A percentile compares a stretch with the other conserved stretches of the same genome.
Conservation (phyloP, 169 alveolate species). For the Babesia bigemina region DNA sequence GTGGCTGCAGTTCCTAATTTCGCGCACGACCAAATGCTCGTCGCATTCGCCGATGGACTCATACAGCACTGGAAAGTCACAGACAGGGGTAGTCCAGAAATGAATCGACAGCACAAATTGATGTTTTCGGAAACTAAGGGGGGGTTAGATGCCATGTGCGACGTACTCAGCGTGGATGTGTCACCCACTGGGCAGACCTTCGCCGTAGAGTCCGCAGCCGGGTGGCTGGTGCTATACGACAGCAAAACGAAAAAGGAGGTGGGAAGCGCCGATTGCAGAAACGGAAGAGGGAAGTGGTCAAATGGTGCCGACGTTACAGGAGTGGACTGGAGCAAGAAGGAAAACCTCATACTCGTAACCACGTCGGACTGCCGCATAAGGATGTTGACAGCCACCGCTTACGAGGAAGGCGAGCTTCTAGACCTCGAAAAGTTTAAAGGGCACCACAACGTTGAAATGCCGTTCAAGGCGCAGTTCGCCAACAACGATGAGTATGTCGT, state of each 20-base stretch:
- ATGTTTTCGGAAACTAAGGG: background rate
- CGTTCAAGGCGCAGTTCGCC: conserved; percentile 30
- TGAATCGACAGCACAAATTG: background rate
- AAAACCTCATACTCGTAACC: conserved; percentile 45
- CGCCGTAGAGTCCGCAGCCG: conserved; percentile 32
- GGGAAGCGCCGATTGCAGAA: conserved; percentile 48
- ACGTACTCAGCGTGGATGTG: conserved; percentile 1
- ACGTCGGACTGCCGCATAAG: conserved; percentile 56
- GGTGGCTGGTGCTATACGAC: conserved; percentile 42
- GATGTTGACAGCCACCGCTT: conserved; percentile 15
- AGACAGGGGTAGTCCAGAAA: background rate
- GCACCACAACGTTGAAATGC: conserved; percentile 11
- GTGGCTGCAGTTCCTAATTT: conserved; percentile 4
- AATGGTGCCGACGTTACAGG: conserved; percentile 49
- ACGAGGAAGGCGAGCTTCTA: conserved; percentile 13
- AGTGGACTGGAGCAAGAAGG: conserved; percentile 44
- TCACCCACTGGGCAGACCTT: conserved; percentile 44
- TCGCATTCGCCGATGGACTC: conserved; percentile 28
- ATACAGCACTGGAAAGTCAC: conserved; percentile 21
- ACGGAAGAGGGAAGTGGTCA: conserved; percentile 18
- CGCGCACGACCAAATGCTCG: conserved; percentile 1
- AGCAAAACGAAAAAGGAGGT: background rate
- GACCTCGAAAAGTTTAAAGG: conserved; percentile 56
- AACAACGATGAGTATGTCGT: conserved; percentile 44
- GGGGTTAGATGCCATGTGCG: background rate